These are phyloP conservation scores for Arabis hirsuta DNA, from an alignment of 345 rosid species.

Conservation along the genomic window DNA sequence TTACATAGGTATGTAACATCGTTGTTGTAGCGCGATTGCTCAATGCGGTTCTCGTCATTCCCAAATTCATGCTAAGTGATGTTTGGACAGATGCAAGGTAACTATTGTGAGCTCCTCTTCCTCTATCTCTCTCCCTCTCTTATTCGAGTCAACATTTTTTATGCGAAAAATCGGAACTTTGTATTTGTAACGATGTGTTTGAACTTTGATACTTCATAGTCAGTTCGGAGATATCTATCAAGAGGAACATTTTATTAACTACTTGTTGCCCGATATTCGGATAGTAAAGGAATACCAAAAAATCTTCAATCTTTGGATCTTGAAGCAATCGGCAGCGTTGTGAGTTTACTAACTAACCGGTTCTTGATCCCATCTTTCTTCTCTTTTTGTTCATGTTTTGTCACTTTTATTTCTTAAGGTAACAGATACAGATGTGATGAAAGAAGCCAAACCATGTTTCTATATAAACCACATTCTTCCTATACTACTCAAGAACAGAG, in stretches of 20 bases:
- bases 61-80: conserved; percentile 87
- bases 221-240: too few relatives aligned
- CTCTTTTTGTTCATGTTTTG: conserved; percentile 26
- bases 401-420: conserved; percentile 53
- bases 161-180: background rate
- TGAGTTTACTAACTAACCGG: conserved; percentile 49
- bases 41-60: conserved; percentile 86
- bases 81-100: conserved; percentile 96
- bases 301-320: conserved; percentile 76
- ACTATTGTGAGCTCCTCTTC: conserved; percentile 34
- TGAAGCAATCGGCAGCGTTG: conserved; percentile 86
- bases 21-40: conserved; percentile 83
- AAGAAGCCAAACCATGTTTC: conserved; percentile 84
- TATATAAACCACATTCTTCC: conserved; percentile 80
- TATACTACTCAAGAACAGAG: conserved; percentile 64
- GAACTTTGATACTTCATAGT: conserved; percentile 49
- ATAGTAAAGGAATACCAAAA: conserved; percentile 78
- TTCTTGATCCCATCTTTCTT: conserved; percentile 24
- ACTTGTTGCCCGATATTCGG: conserved; percentile 77
- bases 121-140: conserved; percentile 7
- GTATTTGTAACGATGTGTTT: conserved; percentile 21
- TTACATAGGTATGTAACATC: conserved; percentile 85
- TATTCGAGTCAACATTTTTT: background rate
- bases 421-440: conserved; percentile 67
- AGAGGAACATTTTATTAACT: conserved; percentile 77